Evolutionary conservation across 1,139 yeast species (phyloP), one percentile per base, ranked within the genome.

Genomic region (Meyerozyma guilliermondii): DNA sequence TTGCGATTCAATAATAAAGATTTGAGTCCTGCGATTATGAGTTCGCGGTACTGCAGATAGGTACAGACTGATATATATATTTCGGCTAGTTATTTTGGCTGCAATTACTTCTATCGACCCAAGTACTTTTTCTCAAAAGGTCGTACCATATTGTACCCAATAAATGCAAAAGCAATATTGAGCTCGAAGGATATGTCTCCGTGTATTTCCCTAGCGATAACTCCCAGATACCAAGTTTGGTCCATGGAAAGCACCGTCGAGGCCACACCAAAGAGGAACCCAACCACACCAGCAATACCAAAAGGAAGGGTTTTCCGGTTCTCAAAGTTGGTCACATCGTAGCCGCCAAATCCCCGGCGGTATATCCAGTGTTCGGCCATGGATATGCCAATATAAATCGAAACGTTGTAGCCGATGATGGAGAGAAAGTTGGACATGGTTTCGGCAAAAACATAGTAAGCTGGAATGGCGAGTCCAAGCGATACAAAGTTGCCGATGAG

Each of bases 181-280:
- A 63, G 47, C 45, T 59, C 64, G 24, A 59, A 62, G 1, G 65
- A 55, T n/a, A 61, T 53, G 41, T 62, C 67, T 24, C 66, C 66
- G 9, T 62, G 62, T 24, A 59, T 49, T 31, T 46, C 51, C 28
- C 49, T 47, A 6, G 65, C 59, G 39, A 61, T 55, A 2, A 60
- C 62, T 7, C 66, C 65, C 24, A 47, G 55, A 45, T 62, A 62
- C 66, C 66, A 62, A 1, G 63, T 51, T 45, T 63, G 66, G 43
- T 60, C 47, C 66, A 61, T 62, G 14, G 59, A 52, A 17, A 62
- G 46, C 1, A 60, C 60, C 2, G 65, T 59, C n/a, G 65, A 56
- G 20, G 56, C 56, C n/a, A 60, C 52, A 3, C 66, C 67, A 39
- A 53, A 59, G 5, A 46, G 40, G 42, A 62, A 61, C 1, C 58